These are phyloP conservation scores for Nepenthes gracilis DNA, from an alignment of 148 eudicot species.

Conservation along the genomic window DNA sequence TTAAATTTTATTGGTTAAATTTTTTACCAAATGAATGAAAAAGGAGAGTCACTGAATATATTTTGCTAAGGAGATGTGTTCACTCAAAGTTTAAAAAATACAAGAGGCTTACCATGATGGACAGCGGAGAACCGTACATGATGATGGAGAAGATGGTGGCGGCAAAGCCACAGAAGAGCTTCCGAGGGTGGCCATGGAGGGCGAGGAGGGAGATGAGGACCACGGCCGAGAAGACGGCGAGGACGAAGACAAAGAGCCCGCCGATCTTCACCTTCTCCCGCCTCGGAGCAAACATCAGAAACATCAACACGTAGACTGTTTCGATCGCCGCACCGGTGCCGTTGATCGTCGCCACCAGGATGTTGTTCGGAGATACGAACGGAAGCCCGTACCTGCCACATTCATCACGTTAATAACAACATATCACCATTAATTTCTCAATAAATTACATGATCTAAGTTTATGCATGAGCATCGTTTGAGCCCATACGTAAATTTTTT, in stretches of 20 bases:
- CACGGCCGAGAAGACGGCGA: constrained; percentile 32
- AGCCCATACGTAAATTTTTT: no score
- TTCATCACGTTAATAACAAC: background rate
- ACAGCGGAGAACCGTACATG: constrained; percentile 81
- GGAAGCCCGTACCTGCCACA: constrained; percentile 62
- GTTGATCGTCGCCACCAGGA: constrained; percentile 47
- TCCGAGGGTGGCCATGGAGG: constrained; percentile 48
- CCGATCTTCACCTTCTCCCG: constrained; percentile 64
- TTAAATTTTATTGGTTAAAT: no score
- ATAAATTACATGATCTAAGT: no score
- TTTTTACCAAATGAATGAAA: no score
- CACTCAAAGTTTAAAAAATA: no score
- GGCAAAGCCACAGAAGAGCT: constrained; percentile 64
- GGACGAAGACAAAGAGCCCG: constrained; percentile 27
- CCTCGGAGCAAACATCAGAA: constrained; percentile 49
- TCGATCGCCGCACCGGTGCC: constrained; percentile 70
- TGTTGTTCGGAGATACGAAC: constrained; percentile 62
- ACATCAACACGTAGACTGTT: constrained; percentile 51
- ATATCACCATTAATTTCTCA: background rate
- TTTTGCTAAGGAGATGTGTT: no score
- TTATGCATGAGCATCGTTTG: no score
- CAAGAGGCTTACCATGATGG: constrained; percentile 55
- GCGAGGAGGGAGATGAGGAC: constrained; percentile 58
- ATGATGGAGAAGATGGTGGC: constrained; percentile 80
- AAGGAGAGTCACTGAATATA: no score